Evolutionary conservation across 108 stramenopile genomes (phyloP), one percentile per base, ranked within the genome.

Genomic region (Aureococcus anophagefferens): DNA sequence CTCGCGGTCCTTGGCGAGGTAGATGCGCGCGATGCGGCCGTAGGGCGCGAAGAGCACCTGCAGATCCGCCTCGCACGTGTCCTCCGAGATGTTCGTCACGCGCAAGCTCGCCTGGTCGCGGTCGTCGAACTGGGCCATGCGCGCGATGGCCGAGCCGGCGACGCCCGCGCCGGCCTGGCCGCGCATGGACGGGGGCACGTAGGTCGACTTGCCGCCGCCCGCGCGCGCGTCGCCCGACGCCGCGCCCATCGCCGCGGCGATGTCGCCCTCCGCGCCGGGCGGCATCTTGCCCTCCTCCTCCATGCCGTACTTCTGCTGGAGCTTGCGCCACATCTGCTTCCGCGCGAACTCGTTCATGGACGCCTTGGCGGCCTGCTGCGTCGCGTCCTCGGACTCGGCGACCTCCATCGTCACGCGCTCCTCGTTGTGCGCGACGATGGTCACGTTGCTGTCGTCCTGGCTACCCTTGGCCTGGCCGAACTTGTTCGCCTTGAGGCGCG

Each of bases 61-160:
- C 68, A 98, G 75, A 74, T 98, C 98, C 11, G 87, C 89, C 78
- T 98, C 98, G 72, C 91, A 89, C 33, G 95, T 95, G 74, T 93
- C 93, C 74, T 96, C 94, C 33, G 93, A 92, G 73, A 98, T 92
- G 80, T 98, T 98, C 66, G 98, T 97, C 69, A 97, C 95, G 45
- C 98, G 94, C 72, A 98, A 88, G 65, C 94, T 96, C 64, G 93
- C 94, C 65, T 92, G 80, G 77, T 96, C 93, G 64, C 93, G 90
- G 51, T 90, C 92, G 68, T 86, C 83, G 30, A 69, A 59, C 25
- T 16, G 21, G 51, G 51, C 21, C 40, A 44, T 44, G 21, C 51
- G 51, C 51, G 51, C 51, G 21, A 59, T 1, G 0, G 51, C 51
- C 51, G 51, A 59, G 14, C 51, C 51, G 25, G 51, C 21, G 7